Conservation (phyloP, 2,329 filamentous ascomycete genomes). For the Fusarium annulatum region DNA sequence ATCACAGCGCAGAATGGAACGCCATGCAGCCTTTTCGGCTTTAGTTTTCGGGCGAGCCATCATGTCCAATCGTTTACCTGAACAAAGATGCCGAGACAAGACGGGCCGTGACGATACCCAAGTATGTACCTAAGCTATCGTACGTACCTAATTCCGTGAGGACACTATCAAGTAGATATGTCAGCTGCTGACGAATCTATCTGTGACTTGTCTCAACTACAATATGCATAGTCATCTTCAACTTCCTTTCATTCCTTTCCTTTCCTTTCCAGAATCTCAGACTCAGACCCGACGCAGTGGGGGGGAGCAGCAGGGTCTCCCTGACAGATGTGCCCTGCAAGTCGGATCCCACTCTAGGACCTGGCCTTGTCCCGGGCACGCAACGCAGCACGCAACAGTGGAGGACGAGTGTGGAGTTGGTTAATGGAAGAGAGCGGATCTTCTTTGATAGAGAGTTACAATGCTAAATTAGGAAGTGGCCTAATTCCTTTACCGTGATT, state of each 20-base stretch:
- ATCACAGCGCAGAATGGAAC: slow-evolving; percentile 32
- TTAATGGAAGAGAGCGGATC: slow-evolving; percentile 15
- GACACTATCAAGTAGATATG: not conserved
- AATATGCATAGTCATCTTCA: not conserved
- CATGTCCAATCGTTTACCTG: slow-evolving; percentile 16
- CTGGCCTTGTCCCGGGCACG: slow-evolving; percentile 19
- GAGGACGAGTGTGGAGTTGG: slow-evolving; percentile 17
- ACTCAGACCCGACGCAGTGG: slow-evolving; percentile 14
- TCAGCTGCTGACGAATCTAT: not conserved
- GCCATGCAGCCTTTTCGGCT: slow-evolving; percentile 30
- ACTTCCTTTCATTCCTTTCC: not conserved
- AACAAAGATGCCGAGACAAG: slow-evolving; percentile 34
- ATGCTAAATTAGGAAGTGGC: slow-evolving; percentile 7
- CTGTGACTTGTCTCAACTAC: not conserved
- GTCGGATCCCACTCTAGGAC: slow-evolving; percentile 1
- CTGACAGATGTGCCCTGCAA: slow-evolving; percentile 14
- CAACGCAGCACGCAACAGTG: slow-evolving; percentile 33
- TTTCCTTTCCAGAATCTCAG: not conserved
- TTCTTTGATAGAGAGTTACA: slow-evolving; percentile 4
- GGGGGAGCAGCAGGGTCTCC: not conserved
- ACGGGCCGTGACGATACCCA: slow-evolving; percentile 27
- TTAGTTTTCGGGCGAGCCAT: slow-evolving; percentile 4
- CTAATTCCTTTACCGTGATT: slow-evolving; percentile 2
- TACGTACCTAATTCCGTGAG: not conserved
- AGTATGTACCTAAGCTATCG: not conserved